Evolutionary conservation across 495 filamentous ascomycete species (phyloP).

Genomic region (Penicillium cataractarum): DNA sequence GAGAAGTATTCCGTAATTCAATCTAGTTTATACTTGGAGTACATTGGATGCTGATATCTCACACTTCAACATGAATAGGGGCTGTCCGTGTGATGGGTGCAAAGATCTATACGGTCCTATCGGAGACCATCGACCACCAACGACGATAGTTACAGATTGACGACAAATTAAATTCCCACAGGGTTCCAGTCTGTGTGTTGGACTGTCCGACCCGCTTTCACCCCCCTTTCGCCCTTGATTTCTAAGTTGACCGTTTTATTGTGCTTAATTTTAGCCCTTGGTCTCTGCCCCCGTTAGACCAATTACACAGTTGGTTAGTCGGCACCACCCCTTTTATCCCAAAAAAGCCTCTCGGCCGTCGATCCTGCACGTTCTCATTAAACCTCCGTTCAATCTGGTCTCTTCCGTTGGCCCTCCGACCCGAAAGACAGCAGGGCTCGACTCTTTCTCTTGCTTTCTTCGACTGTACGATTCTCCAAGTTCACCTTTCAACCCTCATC

Average conservation of each 20-base stretch:
- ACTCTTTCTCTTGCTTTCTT: neutral
- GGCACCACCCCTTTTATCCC: constrained; percentile 30
- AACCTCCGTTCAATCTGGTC: constrained; percentile 24
- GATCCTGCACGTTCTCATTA: constrained; percentile 34
- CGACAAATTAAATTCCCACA: neutral
- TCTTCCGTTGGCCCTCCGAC: constrained; percentile 26
- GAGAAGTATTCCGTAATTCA: neutral
- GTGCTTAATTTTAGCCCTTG: neutral
- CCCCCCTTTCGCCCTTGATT: constrained; percentile 21
- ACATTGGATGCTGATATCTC: neutral
- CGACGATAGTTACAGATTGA: neutral
- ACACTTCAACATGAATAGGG: neutral
- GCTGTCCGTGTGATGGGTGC: neutral
- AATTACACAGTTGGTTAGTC: constrained; percentile 13
- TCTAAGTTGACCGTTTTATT: neutral
- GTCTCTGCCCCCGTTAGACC: neutral
- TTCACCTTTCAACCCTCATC: neutral
- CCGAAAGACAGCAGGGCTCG: constrained; percentile 3
- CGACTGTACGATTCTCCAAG: neutral
- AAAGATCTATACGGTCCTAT: neutral
- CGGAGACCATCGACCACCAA: too few relatives aligned
- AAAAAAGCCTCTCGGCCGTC: constrained; percentile 36
- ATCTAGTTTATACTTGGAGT: neutral
- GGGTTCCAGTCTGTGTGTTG: neutral
- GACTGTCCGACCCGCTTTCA: constrained; percentile 24